Evolutionary conservation across 2,329 filamentous ascomycete species (phyloP).

Genomic region (Xylariaceae sp.): DNA sequence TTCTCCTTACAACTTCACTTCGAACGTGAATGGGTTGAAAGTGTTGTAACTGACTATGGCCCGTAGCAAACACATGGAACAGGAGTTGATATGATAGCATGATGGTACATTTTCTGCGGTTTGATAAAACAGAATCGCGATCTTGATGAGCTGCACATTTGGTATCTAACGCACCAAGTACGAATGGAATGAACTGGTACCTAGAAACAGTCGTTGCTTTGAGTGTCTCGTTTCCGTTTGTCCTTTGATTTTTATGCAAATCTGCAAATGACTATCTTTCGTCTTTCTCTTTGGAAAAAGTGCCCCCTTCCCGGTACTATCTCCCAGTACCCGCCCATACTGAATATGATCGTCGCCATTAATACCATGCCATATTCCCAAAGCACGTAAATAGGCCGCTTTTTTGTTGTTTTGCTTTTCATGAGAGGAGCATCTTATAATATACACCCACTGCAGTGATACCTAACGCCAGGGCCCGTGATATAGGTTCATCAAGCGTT

Average conservation of each 20-base stretch:
- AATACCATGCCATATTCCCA: constrained; percentile 3
- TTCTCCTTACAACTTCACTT: no score
- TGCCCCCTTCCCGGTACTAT: constrained; percentile 9
- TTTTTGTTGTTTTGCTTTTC: constrained; percentile 21
- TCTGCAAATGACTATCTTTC: constrained; percentile 5
- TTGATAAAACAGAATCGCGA: background rate
- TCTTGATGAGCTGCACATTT: background rate
- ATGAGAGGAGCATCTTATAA: constrained; percentile 30
- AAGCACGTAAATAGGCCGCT: constrained; percentile 19
- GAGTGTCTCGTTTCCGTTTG: background rate
- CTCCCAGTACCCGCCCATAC: constrained; percentile 12
- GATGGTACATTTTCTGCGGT: no score
- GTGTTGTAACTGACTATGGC: no score
- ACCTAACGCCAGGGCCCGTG: constrained; percentile 25
- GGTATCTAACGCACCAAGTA: background rate
- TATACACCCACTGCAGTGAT: constrained; percentile 24
- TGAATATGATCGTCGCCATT: background rate
- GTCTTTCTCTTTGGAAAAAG: constrained; percentile 10
- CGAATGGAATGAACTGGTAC: background rate
- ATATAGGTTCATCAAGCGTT: constrained; percentile 21
- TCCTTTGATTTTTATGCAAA: background rate
- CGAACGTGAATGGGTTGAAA: no score
- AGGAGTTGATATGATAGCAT: no score
- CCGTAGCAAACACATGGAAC: no score
- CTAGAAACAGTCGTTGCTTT: background rate